Conservation (phyloP, 805 yeast species). For the Maudiozyma pseudohumilis region DNA sequence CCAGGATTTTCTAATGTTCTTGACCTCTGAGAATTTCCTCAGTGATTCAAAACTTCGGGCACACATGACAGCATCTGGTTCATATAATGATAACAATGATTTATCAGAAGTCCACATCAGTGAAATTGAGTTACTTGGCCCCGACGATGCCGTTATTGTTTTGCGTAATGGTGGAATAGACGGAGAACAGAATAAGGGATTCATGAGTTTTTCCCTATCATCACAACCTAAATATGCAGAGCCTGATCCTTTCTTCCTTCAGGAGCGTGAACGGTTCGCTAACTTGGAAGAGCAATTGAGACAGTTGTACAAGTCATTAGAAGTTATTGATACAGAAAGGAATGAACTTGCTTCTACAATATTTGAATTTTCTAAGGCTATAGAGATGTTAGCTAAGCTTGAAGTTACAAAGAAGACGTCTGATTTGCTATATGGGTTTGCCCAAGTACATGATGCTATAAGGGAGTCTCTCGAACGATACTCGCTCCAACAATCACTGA, state of each 20-base stretch:
- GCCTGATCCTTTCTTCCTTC: constrained; percentile 66
- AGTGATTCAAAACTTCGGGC: constrained; percentile 65
- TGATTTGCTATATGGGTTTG: constrained; percentile 57
- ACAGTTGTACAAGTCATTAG: constrained; percentile 60
- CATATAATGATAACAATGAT: constrained; percentile 35
- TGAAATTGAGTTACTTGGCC: constrained; percentile 25
- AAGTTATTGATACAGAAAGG: constrained; percentile 63
- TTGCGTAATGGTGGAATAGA: constrained; percentile 25
- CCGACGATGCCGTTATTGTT: constrained; percentile 25
- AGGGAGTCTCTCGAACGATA: constrained; percentile 68
- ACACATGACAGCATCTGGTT: constrained; percentile 43
- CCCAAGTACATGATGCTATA: constrained; percentile 59
- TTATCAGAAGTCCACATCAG: constrained; percentile 29
- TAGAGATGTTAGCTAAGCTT: constrained; percentile 55
- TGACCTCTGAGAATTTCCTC: constrained; percentile 62
- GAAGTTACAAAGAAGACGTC: constrained; percentile 64
- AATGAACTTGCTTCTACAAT: constrained; percentile 59
- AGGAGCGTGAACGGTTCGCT: constrained; percentile 59
- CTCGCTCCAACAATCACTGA: constrained; percentile 74
- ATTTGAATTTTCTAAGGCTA: constrained; percentile 51
- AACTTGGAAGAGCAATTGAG: constrained; percentile 64
- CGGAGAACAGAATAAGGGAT: constrained; percentile 54
- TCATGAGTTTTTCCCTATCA: constrained; percentile 63
- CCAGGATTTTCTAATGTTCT: constrained; percentile 65
- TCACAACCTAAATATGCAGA: constrained; percentile 61